Base-by-base conservation (phyloP, 2,329 filamentous ascomycete genomes). In the Akanthomyces uredinophilus region DNA sequence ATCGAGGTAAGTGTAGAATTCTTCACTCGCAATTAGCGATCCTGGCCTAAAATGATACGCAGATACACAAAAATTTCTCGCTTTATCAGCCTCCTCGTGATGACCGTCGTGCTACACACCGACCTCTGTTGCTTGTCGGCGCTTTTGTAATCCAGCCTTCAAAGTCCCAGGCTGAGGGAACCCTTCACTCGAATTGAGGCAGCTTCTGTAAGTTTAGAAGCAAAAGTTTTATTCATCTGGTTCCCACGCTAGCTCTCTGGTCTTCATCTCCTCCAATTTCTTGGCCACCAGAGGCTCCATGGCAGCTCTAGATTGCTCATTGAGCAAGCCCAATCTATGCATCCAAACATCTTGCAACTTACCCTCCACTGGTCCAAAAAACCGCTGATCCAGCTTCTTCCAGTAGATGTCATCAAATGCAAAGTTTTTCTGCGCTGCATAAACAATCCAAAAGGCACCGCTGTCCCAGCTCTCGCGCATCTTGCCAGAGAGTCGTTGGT, bases 171-270 rank as follows among this genome's bases (percentile, higher is more conserved):
- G n/a, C n/a, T n/a, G n/a, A n/a, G 27, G 27, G 27, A 29, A 6
- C 32, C 32, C 4, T 35, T 35, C 10, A 8, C 32, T 11, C 32
- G 7, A 35, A 35, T 35, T 35, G 32, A 35, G 32, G 7, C 32
- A 35, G 32, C 32, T 39, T 39, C 14, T 2, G 3, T 4, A 39
- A 39, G 4, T 37, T 10, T 11, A 37, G 32, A 39, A n/a, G n/a
- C 11, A 39, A 5, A 16, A 39, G 3, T 16, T 4, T 5, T 16
- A 39, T 14, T 96, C 92, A 74, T 96, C 52, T 20, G 37, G 52
- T 8, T 61, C 59, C 50, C 29, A 61, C 2, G 18, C 22, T 37
- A 61, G 22, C 22, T 46, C 39, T 7, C 49, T 54, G 5, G 39
- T 61, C 27, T 61, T n/a, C 37, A 20, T 55, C 5, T 53, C 47